Base-by-base conservation (phyloP, 1,284 basidiomycete species). In the Leccinum solheimii region DNA sequence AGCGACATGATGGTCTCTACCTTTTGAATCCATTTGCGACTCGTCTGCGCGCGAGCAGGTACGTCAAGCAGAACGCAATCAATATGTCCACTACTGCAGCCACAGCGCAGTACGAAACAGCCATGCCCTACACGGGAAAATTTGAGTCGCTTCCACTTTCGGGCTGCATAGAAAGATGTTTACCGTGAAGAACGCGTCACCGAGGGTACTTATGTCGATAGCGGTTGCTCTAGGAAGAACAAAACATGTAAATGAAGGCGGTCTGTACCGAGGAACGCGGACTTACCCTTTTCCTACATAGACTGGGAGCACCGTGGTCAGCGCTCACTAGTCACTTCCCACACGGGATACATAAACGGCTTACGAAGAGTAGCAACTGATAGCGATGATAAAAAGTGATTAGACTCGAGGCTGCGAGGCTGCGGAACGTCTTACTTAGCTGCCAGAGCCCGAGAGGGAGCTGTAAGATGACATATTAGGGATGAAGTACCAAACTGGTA, bases 51-150 rank as follows among this genome's bases (percentile, higher is more conserved):
- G 55, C 49, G n/a, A 60, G 59, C 38, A 60, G 19, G 38, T 34
- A 60, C 4, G 59, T 60, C 27, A 60, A 57, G 36, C 45, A 60
- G 6, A 52, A 5, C 10, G 59, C 59, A 38, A 60, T 60, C 21
- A 45, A 32, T 14, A 60, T 38, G 13, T 60, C 59, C 19, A 60
- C 59, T 8, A 36, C 59, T 8, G 59, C 59, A 4, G 59, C 55
- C 30, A 60, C 49, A 30, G 59, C n/a, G n/a, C 43, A 57, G 14
- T 50, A 59, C 26, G 58, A 32, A 57, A 57, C 19, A 5, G 54
- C 34, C 4, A 60, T 32, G 19, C 48, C 59, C 59, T 60, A n/a
- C n/a, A 11, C 13, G 21, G n/a, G 10, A 16, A 19, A 27, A 10
- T 40, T 16, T 53, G 19, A 54, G 34, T n/a, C 11, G 16, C 13